phyloP scores from a whole-genome alignment of 208 protist genomes.

The Jaenimonas drosophilae region DNA sequence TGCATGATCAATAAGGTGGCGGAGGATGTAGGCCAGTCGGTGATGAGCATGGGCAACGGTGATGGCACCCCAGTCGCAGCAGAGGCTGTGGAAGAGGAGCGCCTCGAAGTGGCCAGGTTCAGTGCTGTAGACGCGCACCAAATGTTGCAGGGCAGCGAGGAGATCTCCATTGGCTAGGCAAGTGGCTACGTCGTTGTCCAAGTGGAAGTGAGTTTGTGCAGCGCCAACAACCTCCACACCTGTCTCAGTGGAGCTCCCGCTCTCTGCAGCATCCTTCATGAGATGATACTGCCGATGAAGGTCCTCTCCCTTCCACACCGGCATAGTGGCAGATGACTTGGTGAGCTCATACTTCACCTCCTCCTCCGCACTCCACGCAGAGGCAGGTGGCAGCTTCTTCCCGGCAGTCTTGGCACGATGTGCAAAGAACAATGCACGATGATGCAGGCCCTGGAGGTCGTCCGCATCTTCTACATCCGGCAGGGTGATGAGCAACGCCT shows the following conservation, averaged over 20 bases:
- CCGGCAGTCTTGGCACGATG: slow-evolving; percentile 7
- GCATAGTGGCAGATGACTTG: not conserved
- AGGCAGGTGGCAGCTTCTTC: no score
- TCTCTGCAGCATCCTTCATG: not conserved
- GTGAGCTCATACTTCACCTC: not conserved
- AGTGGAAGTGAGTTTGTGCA: not conserved
- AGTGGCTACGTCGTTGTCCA: slow-evolving; percentile 65
- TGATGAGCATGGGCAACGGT: slow-evolving; percentile 67
- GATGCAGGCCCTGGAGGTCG: slow-evolving; percentile 60
- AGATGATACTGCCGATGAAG: not conserved
- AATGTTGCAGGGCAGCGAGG: slow-evolving; percentile 30
- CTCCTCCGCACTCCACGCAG: no score
- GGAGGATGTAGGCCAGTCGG: slow-evolving; percentile 42
- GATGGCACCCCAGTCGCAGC: slow-evolving; percentile 50
- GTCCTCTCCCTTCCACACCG: not conserved
- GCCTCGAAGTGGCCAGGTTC: slow-evolving; percentile 42
- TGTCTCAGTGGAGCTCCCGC: not conserved
- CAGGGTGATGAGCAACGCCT: slow-evolving; percentile 55
- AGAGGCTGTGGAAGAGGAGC: slow-evolving; percentile 45
- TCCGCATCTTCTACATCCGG: slow-evolving; percentile 50
- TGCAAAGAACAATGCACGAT: slow-evolving; percentile 62
- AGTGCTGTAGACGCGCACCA: slow-evolving; percentile 40
- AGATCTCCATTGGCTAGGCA: slow-evolving; percentile 53
- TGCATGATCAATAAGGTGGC: slow-evolving; percentile 45
- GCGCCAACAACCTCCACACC: not conserved